Evolutionary conservation across 169 alveolate species (phyloP).

Genomic region (Neospora caninum): DNA sequence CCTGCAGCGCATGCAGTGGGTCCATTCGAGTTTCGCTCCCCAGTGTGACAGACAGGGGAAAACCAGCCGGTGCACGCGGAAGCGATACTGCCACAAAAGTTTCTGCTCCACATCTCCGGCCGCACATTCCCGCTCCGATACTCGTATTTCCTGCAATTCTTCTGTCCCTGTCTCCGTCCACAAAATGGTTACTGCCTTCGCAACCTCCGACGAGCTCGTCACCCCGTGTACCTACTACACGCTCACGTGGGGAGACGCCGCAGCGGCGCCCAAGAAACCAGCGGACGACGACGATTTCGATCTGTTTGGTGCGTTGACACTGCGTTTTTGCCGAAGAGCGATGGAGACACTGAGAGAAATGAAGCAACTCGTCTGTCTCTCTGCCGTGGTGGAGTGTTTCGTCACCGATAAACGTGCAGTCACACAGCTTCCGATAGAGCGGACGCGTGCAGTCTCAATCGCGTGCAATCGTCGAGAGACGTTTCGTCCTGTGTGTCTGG

Average conservation of each 20-base stretch:
- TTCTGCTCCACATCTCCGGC: too few relatives aligned
- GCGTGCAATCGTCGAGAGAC: too few relatives aligned
- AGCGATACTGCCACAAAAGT: too few relatives aligned
- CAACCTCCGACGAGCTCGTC: slow-evolving; percentile 19
- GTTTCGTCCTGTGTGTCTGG: too few relatives aligned
- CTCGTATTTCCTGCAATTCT: too few relatives aligned
- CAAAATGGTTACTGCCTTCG: slow-evolving; percentile 1
- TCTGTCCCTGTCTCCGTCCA: background rate
- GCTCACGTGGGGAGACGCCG: slow-evolving; percentile 20
- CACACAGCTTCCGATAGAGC: too few relatives aligned
- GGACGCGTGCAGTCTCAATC: too few relatives aligned
- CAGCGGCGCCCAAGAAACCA: background rate
- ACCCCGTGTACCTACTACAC: slow-evolving; percentile 43
- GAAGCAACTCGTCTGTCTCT: background rate
- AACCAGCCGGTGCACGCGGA: background rate
- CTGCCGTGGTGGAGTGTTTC: background rate
- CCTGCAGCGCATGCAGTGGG: background rate
- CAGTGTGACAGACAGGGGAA: background rate
- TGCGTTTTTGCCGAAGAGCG: background rate
- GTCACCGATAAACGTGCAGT: background rate
- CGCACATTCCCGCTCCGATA: too few relatives aligned
- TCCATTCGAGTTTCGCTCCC: background rate
- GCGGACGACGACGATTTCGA: slow-evolving; percentile 46
- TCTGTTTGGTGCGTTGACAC: slow-evolving; percentile 36
- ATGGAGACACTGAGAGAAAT: background rate